A percentile compares a stretch with the other conserved stretches of the same genome.
Evolutionary conservation across 495 filamentous ascomycete species (phyloP).

Genomic region (Xylaria grammica): DNA sequence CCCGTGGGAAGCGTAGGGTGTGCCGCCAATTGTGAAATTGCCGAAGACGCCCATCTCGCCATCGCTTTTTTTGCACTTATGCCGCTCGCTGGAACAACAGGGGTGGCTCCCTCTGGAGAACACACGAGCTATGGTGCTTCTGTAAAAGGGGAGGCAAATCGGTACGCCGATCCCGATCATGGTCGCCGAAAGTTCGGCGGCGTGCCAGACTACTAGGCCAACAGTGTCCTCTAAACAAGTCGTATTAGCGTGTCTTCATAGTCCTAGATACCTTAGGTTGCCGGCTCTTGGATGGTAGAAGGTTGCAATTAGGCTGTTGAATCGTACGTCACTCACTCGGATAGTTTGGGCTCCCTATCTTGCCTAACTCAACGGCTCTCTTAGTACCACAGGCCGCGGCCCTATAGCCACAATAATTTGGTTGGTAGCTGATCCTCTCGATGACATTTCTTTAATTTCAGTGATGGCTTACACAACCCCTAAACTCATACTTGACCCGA

Average conservation of each 20-base stretch:
- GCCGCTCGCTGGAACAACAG: not conserved
- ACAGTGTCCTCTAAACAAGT: not conserved
- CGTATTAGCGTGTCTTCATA: not conserved
- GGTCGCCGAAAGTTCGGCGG: slow-evolving; percentile 11
- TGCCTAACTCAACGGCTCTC: not conserved
- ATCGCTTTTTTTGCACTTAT: not conserved
- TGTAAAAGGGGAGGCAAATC: slow-evolving; percentile 12
- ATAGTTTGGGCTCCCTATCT: not conserved
- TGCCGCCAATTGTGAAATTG: slow-evolving; percentile 4
- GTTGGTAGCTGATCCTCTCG: not conserved
- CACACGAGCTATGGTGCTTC: not conserved
- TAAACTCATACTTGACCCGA: slow-evolving; percentile 3
- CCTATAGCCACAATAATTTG: not conserved
- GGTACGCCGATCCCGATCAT: slow-evolving; percentile 13
- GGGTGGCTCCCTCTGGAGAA: not conserved
- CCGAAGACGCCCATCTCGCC: not conserved
- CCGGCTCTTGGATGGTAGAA: not conserved
- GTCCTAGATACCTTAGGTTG: too few species aligned
- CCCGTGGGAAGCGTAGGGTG: not conserved
- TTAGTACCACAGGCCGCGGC: slow-evolving; percentile 1
- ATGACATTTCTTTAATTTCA: not conserved
- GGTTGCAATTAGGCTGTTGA: not conserved
- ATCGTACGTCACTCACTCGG: not conserved
- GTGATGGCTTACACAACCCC: slow-evolving; percentile 8
- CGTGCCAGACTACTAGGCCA: slow-evolving; percentile 5